Evolutionary conservation across 208 protist genomes (phyloP).

Genomic region (Endotrypanum monterogeii): DNA sequence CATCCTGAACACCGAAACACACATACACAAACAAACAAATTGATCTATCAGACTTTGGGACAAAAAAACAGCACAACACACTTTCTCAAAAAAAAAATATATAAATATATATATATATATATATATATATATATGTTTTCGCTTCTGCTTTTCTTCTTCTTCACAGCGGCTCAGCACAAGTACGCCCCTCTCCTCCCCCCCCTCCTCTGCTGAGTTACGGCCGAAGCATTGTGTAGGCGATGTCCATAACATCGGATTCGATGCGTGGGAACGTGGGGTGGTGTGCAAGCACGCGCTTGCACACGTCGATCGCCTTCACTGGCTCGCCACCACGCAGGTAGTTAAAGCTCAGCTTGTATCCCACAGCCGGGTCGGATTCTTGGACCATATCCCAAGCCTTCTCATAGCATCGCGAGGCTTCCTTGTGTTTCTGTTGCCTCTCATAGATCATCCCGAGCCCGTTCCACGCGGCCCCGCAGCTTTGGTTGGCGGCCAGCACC

Average conservation of each 20-base stretch:
- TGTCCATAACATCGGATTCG: slow-evolving; percentile 92
- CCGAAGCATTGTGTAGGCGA: slow-evolving; percentile 84
- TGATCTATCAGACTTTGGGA: not conserved
- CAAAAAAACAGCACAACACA: not conserved
- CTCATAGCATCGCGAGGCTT: slow-evolving; percentile 94
- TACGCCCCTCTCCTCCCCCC: not conserved
- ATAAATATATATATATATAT: not conserved
- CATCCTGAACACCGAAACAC: not conserved
- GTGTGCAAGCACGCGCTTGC: slow-evolving; percentile 86
- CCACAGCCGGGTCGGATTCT: slow-evolving; percentile 84
- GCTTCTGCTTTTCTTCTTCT: not conserved
- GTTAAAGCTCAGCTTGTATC: slow-evolving; percentile 97
- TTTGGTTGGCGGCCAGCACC: slow-evolving; percentile 72
- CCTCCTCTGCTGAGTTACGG: slow-evolving; percentile 32
- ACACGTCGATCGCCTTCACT: slow-evolving; percentile 94
- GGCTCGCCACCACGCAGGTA: slow-evolving; percentile 93
- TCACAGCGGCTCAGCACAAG: not conserved
- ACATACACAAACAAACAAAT: slow-evolving; percentile 3
- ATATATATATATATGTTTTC: not conserved
- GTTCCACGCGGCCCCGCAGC: slow-evolving; percentile 87
- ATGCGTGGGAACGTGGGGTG: slow-evolving; percentile 94
- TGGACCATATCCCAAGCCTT: slow-evolving; percentile 92
- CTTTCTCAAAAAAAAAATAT: not conserved
- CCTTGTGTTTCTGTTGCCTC: slow-evolving; percentile 78
- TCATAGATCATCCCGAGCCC: slow-evolving; percentile 90